These are phyloP conservation scores for Carex scoparia DNA, from an alignment of 176 grass and related monocot genomes.

Conservation along the genomic window DNA sequence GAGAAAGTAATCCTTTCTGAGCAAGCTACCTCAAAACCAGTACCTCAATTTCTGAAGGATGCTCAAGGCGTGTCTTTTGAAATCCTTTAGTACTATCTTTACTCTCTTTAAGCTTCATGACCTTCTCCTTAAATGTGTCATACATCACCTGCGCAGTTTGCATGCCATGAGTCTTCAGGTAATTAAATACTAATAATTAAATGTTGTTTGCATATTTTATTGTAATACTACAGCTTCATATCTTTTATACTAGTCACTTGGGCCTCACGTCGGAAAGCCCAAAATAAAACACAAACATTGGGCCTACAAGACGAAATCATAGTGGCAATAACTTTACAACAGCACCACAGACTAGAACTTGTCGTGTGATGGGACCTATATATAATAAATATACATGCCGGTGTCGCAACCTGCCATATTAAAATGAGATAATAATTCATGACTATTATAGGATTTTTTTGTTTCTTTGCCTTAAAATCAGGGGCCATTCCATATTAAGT, in stretches of 20 bases:
- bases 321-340: neutral
- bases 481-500: too few relatives aligned
- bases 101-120: neutral
- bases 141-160: slow-evolving; percentile 22
- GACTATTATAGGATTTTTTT: too few relatives aligned
- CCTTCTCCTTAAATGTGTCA: slow-evolving; percentile 24
- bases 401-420: too few relatives aligned
- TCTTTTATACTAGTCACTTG: neutral
- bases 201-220: neutral
- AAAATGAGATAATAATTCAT: too few relatives aligned
- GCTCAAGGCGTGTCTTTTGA: slow-evolving; percentile 19
- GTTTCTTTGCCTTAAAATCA: too few relatives aligned
- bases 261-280: neutral
- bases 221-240: neutral
- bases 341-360: too few relatives aligned
- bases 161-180: too few relatives aligned
- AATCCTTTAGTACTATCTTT: neutral
- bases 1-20: neutral
- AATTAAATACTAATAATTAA: too few relatives aligned
- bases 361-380: too few relatives aligned
- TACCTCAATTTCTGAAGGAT: slow-evolving; percentile 30
- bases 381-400: too few relatives aligned
- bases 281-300: neutral
- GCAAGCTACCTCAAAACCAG: neutral
- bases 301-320: neutral